Evolutionary conservation across 768 basidiomycete species (phyloP), one percentile per base, ranked within the genome.

Genomic region (Russula griseocarnosa): DNA sequence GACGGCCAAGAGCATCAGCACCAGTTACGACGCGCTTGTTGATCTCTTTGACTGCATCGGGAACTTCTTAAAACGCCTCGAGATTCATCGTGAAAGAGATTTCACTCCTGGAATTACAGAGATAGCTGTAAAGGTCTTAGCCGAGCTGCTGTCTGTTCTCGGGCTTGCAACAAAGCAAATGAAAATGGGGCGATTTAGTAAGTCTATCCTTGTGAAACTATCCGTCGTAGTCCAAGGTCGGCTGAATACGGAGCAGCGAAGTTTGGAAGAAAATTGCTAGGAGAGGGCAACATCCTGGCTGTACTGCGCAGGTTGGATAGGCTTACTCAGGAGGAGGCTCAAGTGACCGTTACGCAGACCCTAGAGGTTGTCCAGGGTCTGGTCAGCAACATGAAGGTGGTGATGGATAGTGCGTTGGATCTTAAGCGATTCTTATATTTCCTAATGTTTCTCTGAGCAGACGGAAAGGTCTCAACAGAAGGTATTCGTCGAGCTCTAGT

Each of bases 121-220:
- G 28, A 22, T 58, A 20, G 56, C 32, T 20, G 56, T 47, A 8
- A 58, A 46, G 20, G 22, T 53, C 3, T 34, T 53, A n/a, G 32
- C 52, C 5, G 52, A 53, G 52, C 2, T 53, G 32, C 32, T 53
- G 32, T 53, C 52, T 22, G 52, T 36, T 53, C 32, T 53, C n/a
- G 32, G n/a, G 20, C 32, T 53, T 53, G 42, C 44, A 30, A 58
- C 40, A n/a, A 34, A 58, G n/a, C 56, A 58, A 34, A 47, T 58
- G 2, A 32, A 58, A 30, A 34, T 30, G n/a, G 56, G 56, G 20
- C 40, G 38, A 32, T 46, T 57, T 18, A 46, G 56, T 57, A 26
- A 46, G 56, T 57, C 14, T 28, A 14, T 46, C 8, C 10, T 30
- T 46, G 13, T 40, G 16, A 8, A 30, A 22, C 28, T n/a, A 32